Evolutionary conservation across 177 flowering plant species (phyloP), one percentile per base, ranked within the genome.

Genomic region (Vitis hybrid): DNA sequence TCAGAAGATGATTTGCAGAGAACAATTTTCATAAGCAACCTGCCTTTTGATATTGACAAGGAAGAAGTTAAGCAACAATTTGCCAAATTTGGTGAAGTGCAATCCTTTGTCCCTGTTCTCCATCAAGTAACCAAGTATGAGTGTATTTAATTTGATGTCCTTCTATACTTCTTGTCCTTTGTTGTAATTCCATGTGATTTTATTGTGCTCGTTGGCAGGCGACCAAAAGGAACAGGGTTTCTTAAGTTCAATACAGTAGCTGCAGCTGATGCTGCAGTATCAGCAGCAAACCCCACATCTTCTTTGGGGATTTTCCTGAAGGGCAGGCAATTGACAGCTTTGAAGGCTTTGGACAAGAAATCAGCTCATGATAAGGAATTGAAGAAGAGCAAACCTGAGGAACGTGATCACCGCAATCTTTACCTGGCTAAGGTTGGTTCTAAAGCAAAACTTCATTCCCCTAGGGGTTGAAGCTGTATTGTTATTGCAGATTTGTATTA

Each of bases 201-300:
- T 65, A 50, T 56, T 74, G 67, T 81, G 66, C 48, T 79, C 70
- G 52, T 66, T 56, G 62, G 68, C 84, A 95, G 99, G 85, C 89
- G 98, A 62, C 98, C 98, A 30, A 88, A 72, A 77, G 99, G 99
- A 62, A 91, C 93, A 71, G 99, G 92, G 52, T 95, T 95, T 83
- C 87, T 95, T 65, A 90, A 88, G 86, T 93, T 91, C 67, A 83
- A 81, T 70, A 76, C 90, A 58, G 21, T 57, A 55, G 88, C 85
- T 30, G 92, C 89, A 52, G 92, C 84, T 15, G 79, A 80, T 76
- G 89, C 89, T 68, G 93, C 98, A 34, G 77, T 90, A 82, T 76
- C 87, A 65, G 91, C 93, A 19, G 93, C 91, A 26, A 79, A 79
- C 70, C 79, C 73, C 72, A 74, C 71, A 57, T 68, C 87, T 74